Evolutionary conservation across 1,284 basidiomycete species (phyloP), one percentile per base, ranked within the genome.

Genomic region (Ceratobasidium sp.): DNA sequence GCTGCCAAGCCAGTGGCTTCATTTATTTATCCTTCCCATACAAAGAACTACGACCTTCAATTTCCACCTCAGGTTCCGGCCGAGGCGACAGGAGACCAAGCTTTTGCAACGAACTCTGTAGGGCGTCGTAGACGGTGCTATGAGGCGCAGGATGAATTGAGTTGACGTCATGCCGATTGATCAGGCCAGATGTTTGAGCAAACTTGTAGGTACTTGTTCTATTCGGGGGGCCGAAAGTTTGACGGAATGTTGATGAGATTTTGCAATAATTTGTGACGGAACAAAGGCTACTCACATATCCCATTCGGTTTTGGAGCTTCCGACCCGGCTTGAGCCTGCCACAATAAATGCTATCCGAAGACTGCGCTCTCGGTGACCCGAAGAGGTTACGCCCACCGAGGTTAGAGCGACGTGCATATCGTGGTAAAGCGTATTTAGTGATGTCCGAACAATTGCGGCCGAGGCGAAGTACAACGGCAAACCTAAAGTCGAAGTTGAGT

Each of bases 131-230:
- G 2, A 90, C 89, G 0, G 88, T 85, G 72, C 87, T 84, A 77
- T 91, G 89, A 2, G 91, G 91, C 1, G 88, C 89, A 0, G 91
- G 91, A 63, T 89, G 85, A 62, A 93, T 93, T 11, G 88, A 88
- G 78, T 92, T 85, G 49, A 93, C 82, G 44, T 83, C 84, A 77
- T 93, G 91, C 57, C 84, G 76, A 50, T 86, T 79, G 69, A 93
- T 88, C 49, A 88, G 83, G 1, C 90, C 92, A 0, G 86, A 86
- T 8, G 79, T 73, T 0, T 89, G 89, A 0, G 90, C 91, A 79
- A 93, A 92, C 0, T 82, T 82, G 79, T 93, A 93, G n/a, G 89
- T 91, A 69, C 88, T 90, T 76, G 87, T 85, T 44, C 91, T 92
- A 79, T 11, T 28, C 23, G 14, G 13, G n/a, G 47, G 28, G 11